Base-by-base conservation (phyloP, 306 rosid genomes). In the Senna siamea region DNA sequence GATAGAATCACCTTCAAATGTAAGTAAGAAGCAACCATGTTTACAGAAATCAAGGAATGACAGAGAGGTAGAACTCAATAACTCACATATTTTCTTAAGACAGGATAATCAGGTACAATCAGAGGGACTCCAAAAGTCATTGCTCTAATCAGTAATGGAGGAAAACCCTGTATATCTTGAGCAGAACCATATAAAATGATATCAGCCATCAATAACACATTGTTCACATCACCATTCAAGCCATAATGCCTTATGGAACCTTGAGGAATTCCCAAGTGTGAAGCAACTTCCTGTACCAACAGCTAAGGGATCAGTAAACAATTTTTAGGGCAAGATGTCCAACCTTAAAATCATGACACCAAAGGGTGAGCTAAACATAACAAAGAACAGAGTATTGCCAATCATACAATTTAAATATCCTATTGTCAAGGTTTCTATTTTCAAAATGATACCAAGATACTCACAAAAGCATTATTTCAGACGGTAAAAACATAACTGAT, bases 141-240 rank as follows among this genome's bases (percentile, higher is more conserved):
- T 73, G 98, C 92, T 70, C 92, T 91, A 46, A 87, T 79, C 52
- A 92, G 89, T 74, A 94, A 85, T 70, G 96, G 91, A 58, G 99
- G 97, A 87, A 94, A 92, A 66, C 92, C 94, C 81, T 94, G 99
- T 52, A 81, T 81, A 74, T 89, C 93, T 92, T 94, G 99, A 57
- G 90, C 82, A 79, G 97, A 88, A 83, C 93, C 99, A 60, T 94
- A 94, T 52, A 94, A 81, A 76, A 92, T 76, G 76, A 94, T 87
- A 87, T 94, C 99, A 80, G 99, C 96, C 93, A 92, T 92, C 66
- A 85, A 83, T 74, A 94, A 72, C 75, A 87, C 87, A 69, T 87
- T 66, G 78, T 84, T 80, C 79, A 86, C 90, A n/a, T 92, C 99
- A 81, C 87, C 78, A 78, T 94, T 80, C 76, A 89, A 85, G 66